A percentile compares a stretch with the other conserved stretches of the same genome.
phyloP scores from a whole-genome alignment of 2,329 filamentous ascomycete genomes.

The Fusarium sororula region DNA sequence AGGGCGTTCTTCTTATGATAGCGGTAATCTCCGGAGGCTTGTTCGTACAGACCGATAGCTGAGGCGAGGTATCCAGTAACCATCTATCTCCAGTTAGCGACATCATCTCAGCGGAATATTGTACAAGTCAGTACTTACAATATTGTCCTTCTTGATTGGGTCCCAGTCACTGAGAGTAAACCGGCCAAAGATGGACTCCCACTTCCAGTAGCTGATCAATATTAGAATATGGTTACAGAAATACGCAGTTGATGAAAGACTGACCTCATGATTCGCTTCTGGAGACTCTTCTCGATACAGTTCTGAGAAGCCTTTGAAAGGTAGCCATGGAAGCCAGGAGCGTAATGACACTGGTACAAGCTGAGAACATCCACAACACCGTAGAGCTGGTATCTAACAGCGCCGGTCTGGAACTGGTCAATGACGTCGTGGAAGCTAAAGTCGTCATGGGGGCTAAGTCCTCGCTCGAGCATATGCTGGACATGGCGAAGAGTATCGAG shows the following conservation, averaged over 20 bases:
- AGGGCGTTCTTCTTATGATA: neutral
- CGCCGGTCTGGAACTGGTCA: neutral
- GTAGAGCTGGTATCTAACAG: neutral
- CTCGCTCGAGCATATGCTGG: neutral
- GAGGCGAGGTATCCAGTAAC: neutral
- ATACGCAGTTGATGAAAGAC: fast-evolving
- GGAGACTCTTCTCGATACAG: neutral
- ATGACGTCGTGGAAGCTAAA: neutral
- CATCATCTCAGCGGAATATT: fast-evolving
- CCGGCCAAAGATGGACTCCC: neutral
- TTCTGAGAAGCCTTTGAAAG: neutral
- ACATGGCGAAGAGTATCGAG: neutral
- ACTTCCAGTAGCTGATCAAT: neutral
- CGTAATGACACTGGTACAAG: neutral
- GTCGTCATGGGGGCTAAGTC: neutral
- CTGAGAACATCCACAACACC: neutral
- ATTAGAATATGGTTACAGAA: neutral
- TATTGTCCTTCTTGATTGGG: neutral
- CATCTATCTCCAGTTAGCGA: neutral
- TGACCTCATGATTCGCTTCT: neutral
- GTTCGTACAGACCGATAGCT: neutral
- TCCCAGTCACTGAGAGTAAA: neutral
- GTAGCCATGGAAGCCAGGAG: neutral
- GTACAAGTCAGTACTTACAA: fast-evolving
- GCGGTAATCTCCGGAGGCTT: neutral